Conservation (phyloP, 148 eudicot genomes). For the Polygonum aviculare region DNA sequence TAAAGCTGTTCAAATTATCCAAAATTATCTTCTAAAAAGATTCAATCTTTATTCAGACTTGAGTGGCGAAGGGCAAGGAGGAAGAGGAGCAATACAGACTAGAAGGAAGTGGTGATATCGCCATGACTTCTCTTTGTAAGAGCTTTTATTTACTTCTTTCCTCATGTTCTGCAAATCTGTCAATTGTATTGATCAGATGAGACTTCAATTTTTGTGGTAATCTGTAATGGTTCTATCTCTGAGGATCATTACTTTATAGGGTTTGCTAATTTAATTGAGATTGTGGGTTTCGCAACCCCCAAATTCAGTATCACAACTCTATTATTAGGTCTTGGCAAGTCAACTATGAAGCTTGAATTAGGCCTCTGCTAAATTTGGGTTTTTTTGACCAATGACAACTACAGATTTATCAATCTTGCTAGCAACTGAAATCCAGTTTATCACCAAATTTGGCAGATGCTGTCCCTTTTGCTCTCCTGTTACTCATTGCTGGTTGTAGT, state of each 20-base stretch:
- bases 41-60: not conserved
- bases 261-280: not conserved
- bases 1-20: not conserved
- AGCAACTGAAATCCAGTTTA: constrained; percentile 7
- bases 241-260: not conserved
- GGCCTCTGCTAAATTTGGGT: not conserved
- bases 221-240: not conserved
- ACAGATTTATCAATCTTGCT: not conserved
- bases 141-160: not conserved
- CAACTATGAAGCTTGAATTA: not conserved
- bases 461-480: constrained; percentile 41
- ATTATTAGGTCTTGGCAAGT: not conserved
- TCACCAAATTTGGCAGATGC: constrained; percentile 35
- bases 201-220: not conserved
- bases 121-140: constrained; percentile 9
- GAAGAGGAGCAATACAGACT: not conserved
- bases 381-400: not conserved
- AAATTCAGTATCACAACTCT: too few relatives aligned
- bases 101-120: not conserved
- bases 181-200: not conserved
- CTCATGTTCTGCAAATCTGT: not conserved
- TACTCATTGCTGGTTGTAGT: constrained; percentile 48
- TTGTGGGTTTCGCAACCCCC: not conserved
- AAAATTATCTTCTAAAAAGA: not conserved
- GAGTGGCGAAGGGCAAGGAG: not conserved